Conservation (phyloP, 148 eudicot genomes). For the Rheum nobile region DNA sequence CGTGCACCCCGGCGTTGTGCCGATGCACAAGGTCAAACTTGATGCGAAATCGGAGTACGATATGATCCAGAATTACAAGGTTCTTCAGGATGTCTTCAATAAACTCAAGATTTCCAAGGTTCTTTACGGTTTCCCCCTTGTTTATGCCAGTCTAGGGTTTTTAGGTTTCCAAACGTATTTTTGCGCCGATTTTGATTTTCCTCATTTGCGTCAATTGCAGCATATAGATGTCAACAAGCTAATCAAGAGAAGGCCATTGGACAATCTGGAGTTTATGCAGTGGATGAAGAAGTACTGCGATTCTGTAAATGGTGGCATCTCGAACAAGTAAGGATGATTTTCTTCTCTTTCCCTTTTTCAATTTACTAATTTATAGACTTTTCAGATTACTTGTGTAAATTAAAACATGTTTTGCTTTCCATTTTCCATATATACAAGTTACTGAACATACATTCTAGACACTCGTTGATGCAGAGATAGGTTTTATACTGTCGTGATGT, state of each 20-base stretch:
- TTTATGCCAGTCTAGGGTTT: background rate
- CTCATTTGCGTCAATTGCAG: constrained; percentile 17
- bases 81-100: constrained; percentile 86
- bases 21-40: constrained; percentile 88
- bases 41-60: constrained; percentile 90
- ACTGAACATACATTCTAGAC: background rate
- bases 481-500: background rate
- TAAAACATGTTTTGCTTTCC: background rate
- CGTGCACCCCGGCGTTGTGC: constrained; percentile 82
- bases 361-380: background rate
- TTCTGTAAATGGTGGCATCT: constrained; percentile 46
- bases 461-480: background rate
- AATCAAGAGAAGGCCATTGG: constrained; percentile 77
- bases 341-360: background rate
- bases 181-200: background rate
- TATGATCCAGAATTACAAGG: constrained; percentile 90
- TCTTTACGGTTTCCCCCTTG: background rate
- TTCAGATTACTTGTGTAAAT: background rate
- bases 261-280: constrained; percentile 93
- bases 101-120: constrained; percentile 84
- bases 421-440: background rate
- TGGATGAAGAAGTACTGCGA: constrained; percentile 97
- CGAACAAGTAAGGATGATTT: constrained; percentile 28
- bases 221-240: constrained; percentile 90
- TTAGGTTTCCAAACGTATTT: background rate